These are phyloP conservation scores for Umbelopsis sp. DNA, from an alignment of 371 early-diverging fungal species.

Conservation along the genomic window DNA sequence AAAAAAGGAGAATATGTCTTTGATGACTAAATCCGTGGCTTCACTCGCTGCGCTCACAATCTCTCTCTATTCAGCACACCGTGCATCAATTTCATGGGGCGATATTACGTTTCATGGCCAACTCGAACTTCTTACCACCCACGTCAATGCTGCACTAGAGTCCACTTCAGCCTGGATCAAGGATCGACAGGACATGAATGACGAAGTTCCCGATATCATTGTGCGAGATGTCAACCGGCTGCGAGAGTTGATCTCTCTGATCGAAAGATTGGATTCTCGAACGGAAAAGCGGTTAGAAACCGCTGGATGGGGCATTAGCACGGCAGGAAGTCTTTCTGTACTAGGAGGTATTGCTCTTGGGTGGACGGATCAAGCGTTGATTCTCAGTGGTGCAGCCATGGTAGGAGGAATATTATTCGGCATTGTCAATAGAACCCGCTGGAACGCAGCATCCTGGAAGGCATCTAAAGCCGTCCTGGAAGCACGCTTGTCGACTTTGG, in stretches of 20 bases:
- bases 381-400: constrained; percentile 33
- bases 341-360: constrained; percentile 53
- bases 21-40: constrained; percentile 41
- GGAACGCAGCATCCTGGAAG: constrained; percentile 35
- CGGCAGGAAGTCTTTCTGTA: constrained; percentile 51
- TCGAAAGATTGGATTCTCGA: constrained; percentile 53
- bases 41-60: constrained; percentile 50
- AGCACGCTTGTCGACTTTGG: background rate
- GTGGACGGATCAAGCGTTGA: constrained; percentile 40
- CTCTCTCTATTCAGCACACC: constrained; percentile 58
- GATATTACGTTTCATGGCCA: constrained; percentile 56
- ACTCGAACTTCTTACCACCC: constrained; percentile 43
- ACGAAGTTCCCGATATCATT: constrained; percentile 47
- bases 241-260: constrained; percentile 19
- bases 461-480: constrained; percentile 33
- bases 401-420: constrained; percentile 40
- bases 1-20: constrained; percentile 14
- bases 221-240: constrained; percentile 44
- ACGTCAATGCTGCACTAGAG: constrained; percentile 48
- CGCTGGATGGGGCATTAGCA: constrained; percentile 51
- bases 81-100: constrained; percentile 48
- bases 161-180: constrained; percentile 58
- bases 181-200: constrained; percentile 47
- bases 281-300: constrained; percentile 48
- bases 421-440: constrained; percentile 30